Evolutionary conservation across 768 basidiomycete species (phyloP), one percentile per base, ranked within the genome.

Genomic region (Sporobolomyces roseus): DNA sequence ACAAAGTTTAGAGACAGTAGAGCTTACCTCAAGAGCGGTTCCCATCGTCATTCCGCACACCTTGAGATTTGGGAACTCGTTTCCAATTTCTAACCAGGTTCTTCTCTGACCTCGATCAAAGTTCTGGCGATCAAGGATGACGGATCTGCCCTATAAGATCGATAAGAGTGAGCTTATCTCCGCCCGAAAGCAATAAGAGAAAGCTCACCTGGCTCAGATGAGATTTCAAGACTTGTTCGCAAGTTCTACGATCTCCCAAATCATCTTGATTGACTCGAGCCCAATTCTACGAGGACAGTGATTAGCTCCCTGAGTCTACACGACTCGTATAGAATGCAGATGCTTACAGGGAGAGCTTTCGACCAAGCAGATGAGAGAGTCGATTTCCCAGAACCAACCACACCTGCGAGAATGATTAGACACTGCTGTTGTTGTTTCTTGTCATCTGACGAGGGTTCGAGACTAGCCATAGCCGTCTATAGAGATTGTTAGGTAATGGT

Each of bases 91-190:
- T 21, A 73, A 46, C 68, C 68, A 73, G 3, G 61, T 64, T 13
- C 67, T 9, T 14, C 72, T 61, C 49, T 73, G 72, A 5, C 23
- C 49, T 1, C 33, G 56, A 41, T 73, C 72, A 50, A 73, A 73
- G 61, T 73, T 73, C 52, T 73, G 72, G 0, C 72, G 67, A 53
- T 73, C 72, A 32, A 73, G 51, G 35, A 73, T 43, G 58, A 70
- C 68, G 23, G 33, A 45, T 8, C 38, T 14, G 0, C 68, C 61
- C 56, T 63, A 32, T 13, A 21, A 25, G 10, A 2, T 21, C 23
- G 50, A 59, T 4, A 2, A 10, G 29, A 2, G 51, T 43, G 14
- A 52, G 49, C n/a, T 48, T 21, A 48, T 23, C 6, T 46, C 21
- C 21, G 21, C 21, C 17, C 8, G 16, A 38, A 4, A n/a, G 46